phyloP scores from a whole-genome alignment of 2,329 filamentous ascomycete genomes.

The Fusarium dlaminii region DNA sequence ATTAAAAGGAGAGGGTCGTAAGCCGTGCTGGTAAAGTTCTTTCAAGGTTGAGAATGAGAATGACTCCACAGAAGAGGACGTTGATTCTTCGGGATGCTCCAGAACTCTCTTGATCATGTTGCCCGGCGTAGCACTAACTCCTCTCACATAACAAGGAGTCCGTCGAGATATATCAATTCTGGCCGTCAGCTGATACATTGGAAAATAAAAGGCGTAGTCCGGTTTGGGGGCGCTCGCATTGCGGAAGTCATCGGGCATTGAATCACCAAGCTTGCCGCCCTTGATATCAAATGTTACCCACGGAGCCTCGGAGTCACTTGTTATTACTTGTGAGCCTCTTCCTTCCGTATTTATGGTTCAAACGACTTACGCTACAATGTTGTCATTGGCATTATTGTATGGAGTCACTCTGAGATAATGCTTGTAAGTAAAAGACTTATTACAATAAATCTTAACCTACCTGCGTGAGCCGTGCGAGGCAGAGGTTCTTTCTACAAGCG shows the following conservation, averaged over 20 bases:
- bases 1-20: background rate
- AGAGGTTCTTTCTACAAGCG: background rate
- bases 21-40: background rate
- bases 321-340: background rate
- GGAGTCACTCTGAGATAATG: no score
- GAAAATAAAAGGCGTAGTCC: background rate
- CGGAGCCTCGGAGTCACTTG: background rate
- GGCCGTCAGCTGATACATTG: background rate
- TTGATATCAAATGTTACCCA: background rate
- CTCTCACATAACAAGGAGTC: background rate
- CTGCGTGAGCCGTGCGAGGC: background rate
- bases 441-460: no score
- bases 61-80: background rate
- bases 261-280: background rate
- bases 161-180: background rate
- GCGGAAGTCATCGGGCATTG: background rate
- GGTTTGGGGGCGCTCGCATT: background rate
- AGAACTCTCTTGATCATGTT: background rate
- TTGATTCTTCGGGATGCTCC: background rate
- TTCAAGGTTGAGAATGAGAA: background rate
- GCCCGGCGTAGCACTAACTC: background rate
- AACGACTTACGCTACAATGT: background rate
- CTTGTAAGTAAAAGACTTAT: no score
- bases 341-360: accelerated
- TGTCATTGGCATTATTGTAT: background rate